Conservation (phyloP, 2,329 filamentous ascomycete genomes). For the Exophiala alcalophila region DNA sequence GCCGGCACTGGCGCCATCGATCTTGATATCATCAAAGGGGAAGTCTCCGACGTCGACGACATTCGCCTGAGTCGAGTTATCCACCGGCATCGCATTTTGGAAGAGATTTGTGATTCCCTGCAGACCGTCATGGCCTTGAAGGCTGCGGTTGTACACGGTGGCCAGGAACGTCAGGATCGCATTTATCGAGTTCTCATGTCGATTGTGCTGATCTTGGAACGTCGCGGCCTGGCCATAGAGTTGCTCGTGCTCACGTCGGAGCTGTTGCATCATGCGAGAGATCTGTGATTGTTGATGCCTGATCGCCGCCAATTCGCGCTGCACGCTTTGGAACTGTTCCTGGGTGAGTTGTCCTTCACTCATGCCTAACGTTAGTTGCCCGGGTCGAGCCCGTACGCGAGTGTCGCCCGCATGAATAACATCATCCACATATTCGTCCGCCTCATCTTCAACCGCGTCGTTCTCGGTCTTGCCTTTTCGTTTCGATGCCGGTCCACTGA, state of each 20-base stretch:
- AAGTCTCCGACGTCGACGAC: slow-evolving; percentile 63
- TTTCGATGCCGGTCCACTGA: slow-evolving; percentile 54
- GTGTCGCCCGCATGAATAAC: slow-evolving; percentile 32
- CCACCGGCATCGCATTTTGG: slow-evolving; percentile 62
- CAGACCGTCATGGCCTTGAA: slow-evolving; percentile 75
- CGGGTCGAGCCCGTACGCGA: slow-evolving; percentile 36
- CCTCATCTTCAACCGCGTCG: slow-evolving; percentile 66
- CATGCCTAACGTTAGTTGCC: slow-evolving; percentile 43
- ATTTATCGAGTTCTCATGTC: slow-evolving; percentile 98
- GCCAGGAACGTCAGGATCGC: slow-evolving; percentile 97
- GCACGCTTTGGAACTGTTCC: slow-evolving; percentile 74
- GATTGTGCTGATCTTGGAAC: slow-evolving; percentile 87
- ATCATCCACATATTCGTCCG: slow-evolving; percentile 53
- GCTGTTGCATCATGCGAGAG: slow-evolving; percentile 71
- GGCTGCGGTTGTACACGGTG: slow-evolving; percentile 89
- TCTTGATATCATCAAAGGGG: slow-evolving; percentile 37
- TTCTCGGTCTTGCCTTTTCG: slow-evolving; percentile 50
- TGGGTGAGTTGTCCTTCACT: slow-evolving; percentile 50
- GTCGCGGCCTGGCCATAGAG: slow-evolving; percentile 82
- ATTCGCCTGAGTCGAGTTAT: slow-evolving; percentile 54
- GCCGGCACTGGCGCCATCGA: slow-evolving; percentile 32
- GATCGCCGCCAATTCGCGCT: slow-evolving; percentile 75
- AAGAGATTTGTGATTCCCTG: slow-evolving; percentile 72
- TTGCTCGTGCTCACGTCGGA: slow-evolving; percentile 82
- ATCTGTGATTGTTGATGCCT: slow-evolving; percentile 85